Evolutionary conservation across 192 early-diverging fungal genomes (phyloP).

Genomic region (Gryganskiella cystojenkinii): DNA sequence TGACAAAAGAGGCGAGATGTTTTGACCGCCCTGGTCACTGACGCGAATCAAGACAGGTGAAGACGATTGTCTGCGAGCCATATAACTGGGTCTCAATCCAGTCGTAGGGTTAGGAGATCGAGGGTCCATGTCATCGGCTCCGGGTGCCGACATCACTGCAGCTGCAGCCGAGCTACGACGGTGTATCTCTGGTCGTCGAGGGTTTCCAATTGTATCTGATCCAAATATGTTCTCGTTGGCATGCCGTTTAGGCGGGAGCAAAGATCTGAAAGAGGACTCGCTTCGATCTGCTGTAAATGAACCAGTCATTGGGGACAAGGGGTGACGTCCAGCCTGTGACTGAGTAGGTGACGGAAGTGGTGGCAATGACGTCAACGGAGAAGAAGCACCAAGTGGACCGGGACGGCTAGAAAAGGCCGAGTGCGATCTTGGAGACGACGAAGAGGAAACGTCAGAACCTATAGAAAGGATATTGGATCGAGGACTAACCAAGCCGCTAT

Average conservation of each 20-base stretch:
- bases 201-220: background rate
- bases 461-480: slow-evolving; percentile 1
- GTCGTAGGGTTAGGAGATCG: background rate
- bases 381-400: no score
- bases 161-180: slow-evolving; percentile 43
- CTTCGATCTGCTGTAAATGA: background rate
- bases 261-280: slow-evolving; percentile 7
- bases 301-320: background rate
- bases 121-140: background rate
- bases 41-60: slow-evolving; percentile 47
- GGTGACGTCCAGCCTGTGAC: background rate
- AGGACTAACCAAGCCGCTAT: background rate
- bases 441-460: background rate
- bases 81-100: slow-evolving; percentile 14
- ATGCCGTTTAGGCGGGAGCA: slow-evolving; percentile 38
- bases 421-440: background rate
- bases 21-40: slow-evolving; percentile 37
- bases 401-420: background rate
- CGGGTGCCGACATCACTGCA: slow-evolving; percentile 3
- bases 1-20: slow-evolving; percentile 28
- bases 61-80: slow-evolving; percentile 26
- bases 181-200: background rate
- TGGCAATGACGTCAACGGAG: no score
- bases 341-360: no score
- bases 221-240: background rate